Evolutionary conservation across 2,329 filamentous ascomycete genomes (phyloP).

Genomic region (Fusarium caatingaense): DNA sequence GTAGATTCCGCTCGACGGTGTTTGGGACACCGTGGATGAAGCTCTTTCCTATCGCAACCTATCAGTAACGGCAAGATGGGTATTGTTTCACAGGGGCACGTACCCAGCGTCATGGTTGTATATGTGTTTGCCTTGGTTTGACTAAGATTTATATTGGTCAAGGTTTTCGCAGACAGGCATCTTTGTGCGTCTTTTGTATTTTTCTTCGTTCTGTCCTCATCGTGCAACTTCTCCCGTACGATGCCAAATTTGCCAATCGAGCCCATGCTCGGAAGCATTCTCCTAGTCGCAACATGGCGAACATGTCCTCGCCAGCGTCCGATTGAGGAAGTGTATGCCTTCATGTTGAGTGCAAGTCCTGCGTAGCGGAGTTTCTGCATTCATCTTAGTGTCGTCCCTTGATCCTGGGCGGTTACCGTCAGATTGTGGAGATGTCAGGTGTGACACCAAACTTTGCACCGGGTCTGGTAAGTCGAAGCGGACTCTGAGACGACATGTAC

Average conservation of each 20-base stretch:
- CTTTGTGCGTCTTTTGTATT: not conserved
- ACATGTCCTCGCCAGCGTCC: not conserved
- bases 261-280: not conserved
- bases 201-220: not conserved
- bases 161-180: not conserved
- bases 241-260: not conserved
- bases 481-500: too few species aligned
- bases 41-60: not conserved
- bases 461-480: slow-evolving; percentile 10
- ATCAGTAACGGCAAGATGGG: not conserved
- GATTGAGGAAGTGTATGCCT: not conserved
- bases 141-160: not conserved
- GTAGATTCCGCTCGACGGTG: not conserved
- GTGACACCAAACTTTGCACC: not conserved
- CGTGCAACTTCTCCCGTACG: not conserved
- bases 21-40: not conserved
- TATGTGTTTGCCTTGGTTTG: not conserved
- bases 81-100: not conserved
- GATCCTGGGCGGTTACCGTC: not conserved
- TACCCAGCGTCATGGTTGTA: not conserved
- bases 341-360: not conserved
- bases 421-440: slow-evolving; percentile 3
- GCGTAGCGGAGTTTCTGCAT: not conserved
- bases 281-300: not conserved
- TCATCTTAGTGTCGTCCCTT: not conserved